A percentile compares a stretch with the other conserved stretches of the same genome.
These are phyloP conservation scores for Bipolaris sorokiniana DNA, from an alignment of 2,329 filamentous ascomycete genomes.

Conservation along the genomic window DNA sequence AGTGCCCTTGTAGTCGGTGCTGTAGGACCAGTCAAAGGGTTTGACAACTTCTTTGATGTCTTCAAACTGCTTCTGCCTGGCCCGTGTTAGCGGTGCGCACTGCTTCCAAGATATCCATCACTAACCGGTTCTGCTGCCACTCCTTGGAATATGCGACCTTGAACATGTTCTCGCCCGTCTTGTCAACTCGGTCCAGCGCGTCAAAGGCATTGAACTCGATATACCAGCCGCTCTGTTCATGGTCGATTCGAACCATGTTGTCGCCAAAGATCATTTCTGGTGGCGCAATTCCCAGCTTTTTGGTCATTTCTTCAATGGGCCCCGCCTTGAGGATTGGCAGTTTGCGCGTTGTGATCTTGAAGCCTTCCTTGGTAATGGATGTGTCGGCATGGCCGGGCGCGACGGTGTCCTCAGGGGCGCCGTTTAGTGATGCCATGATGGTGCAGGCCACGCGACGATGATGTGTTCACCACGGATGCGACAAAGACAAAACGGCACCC, in stretches of 20 bases:
- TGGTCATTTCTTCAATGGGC: constrained; percentile 85
- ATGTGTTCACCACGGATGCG: background rate
- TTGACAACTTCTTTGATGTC: constrained; percentile 93
- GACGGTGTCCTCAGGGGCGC: constrained; percentile 41
- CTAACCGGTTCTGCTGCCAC: constrained; percentile 74
- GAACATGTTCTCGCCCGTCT: constrained; percentile 88
- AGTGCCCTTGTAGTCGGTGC: constrained; percentile 82
- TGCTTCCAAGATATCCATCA: background rate
- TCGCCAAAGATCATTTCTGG: constrained; percentile 99
- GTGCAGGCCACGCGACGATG: background rate
- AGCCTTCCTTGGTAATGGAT: constrained; percentile 56
- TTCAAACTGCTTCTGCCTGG: constrained; percentile 76
- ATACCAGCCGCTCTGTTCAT: constrained; percentile 76
- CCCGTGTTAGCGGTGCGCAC: constrained; percentile 13
- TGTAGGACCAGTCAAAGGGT: constrained; percentile 98
- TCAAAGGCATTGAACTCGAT: constrained; percentile 84
- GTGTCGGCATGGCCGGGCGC: constrained; percentile 44
- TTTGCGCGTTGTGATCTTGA: constrained; percentile 82
- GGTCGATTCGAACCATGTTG: constrained; percentile 79
- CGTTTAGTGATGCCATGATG: constrained; percentile 39
- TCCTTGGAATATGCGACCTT: constrained; percentile 91
- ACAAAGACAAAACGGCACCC: background rate
- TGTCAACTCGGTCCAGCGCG: constrained; percentile 89
- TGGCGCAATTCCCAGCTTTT: constrained; percentile 79
- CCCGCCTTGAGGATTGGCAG: constrained; percentile 91